Evolutionary conservation across 2,329 filamentous ascomycete species (phyloP).

Genomic region (Alternaria atra): DNA sequence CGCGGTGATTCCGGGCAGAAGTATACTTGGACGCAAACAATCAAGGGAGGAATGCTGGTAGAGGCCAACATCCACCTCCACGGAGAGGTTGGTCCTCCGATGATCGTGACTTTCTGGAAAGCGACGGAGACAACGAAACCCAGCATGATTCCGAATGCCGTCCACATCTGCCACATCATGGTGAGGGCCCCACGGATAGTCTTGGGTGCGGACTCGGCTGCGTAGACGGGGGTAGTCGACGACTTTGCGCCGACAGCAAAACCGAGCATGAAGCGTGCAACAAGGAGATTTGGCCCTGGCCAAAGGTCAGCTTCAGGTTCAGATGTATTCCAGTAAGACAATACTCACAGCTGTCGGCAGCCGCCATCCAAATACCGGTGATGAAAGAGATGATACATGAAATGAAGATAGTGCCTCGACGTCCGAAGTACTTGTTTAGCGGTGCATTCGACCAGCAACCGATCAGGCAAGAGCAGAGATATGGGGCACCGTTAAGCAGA

Average conservation of each 20-base stretch:
- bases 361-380: constrained; percentile 46
- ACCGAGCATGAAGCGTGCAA: constrained; percentile 44
- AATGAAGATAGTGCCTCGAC: constrained; percentile 46
- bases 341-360: constrained; percentile 34
- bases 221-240: constrained; percentile 58
- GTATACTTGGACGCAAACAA: constrained; percentile 45
- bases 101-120: constrained; percentile 37
- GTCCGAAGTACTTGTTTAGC: constrained; percentile 42
- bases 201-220: constrained; percentile 59
- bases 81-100: constrained; percentile 33
- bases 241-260: constrained; percentile 47
- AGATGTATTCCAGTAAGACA: neutral
- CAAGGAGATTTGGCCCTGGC: constrained; percentile 40
- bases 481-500: constrained; percentile 40
- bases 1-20: constrained; percentile 42
- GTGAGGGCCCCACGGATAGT: constrained; percentile 60
- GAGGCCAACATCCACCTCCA: constrained; percentile 48
- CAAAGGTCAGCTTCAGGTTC: neutral
- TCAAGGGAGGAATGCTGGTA: constrained; percentile 41
- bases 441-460: constrained; percentile 48
- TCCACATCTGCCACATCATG: constrained; percentile 63
- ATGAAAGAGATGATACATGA: constrained; percentile 46
- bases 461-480: constrained; percentile 53
- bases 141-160: constrained; percentile 45
- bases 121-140: constrained; percentile 45